Percentiles rank a stretch among this genome's conserved stretches.
These are phyloP conservation scores for Globisporangium takayamanum DNA, from an alignment of 352 stramenopile genomes.

Conservation along the genomic window DNA sequence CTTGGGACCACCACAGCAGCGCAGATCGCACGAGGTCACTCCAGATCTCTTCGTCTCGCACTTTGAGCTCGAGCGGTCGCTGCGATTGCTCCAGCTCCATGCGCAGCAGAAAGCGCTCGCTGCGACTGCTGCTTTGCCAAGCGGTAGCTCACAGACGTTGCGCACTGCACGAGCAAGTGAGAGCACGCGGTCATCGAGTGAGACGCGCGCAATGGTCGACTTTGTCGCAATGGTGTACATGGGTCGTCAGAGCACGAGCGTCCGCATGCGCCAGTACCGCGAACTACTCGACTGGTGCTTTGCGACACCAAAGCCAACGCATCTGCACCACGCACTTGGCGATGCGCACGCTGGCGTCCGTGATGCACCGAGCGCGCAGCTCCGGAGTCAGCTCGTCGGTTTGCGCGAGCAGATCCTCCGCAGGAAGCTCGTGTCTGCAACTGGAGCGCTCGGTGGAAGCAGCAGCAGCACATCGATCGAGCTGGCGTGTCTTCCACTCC, in stretches of 20 bases:
- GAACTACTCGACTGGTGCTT: slow-evolving; percentile 33
- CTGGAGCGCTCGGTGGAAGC: background rate
- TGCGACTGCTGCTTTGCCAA: slow-evolving; percentile 10
- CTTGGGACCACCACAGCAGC: background rate
- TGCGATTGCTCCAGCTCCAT: slow-evolving; percentile 26
- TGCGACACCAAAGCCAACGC: background rate
- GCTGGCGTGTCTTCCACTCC: background rate
- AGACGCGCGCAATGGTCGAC: slow-evolving; percentile 17
- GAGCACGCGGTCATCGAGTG: slow-evolving; percentile 7
- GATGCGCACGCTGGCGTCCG: background rate
- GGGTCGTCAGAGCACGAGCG: slow-evolving; percentile 16
- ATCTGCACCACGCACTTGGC: background rate
- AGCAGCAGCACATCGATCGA: background rate
- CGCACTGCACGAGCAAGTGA: background rate
- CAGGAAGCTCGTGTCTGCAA: slow-evolving; percentile 11
- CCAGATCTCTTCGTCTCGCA: slow-evolving; percentile 37
- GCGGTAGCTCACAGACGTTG: slow-evolving; percentile 1
- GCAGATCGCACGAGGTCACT: slow-evolving; percentile 6
- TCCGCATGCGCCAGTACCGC: slow-evolving; percentile 21
- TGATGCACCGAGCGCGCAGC: background rate
- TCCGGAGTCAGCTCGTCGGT: slow-evolving; percentile 12
- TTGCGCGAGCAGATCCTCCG: slow-evolving; percentile 19
- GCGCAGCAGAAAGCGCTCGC: slow-evolving; percentile 19
- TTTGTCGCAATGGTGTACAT: slow-evolving; percentile 30
- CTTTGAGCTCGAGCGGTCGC: slow-evolving; percentile 27